phyloP scores from a whole-genome alignment of 306 rosid species.

The Lathyrus oleraceus region DNA sequence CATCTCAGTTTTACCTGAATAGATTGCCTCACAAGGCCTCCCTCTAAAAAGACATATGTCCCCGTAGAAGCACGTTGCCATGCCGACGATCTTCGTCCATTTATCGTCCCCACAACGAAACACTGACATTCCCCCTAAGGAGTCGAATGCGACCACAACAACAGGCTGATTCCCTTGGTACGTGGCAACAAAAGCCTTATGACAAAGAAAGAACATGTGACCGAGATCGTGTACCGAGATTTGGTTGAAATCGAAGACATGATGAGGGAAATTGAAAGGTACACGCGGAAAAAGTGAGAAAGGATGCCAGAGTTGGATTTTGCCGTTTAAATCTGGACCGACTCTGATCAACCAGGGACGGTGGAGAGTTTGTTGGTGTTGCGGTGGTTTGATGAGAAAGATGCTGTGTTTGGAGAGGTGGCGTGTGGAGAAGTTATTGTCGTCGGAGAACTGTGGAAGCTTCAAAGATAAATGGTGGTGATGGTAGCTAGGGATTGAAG shows the following conservation, averaged over 20 bases:
- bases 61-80: conserved; percentile 60
- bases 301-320: conserved; percentile 18
- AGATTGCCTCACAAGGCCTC: conserved; percentile 56
- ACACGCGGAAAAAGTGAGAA: background rate
- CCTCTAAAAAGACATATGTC: conserved; percentile 57
- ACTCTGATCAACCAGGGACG: conserved; percentile 35
- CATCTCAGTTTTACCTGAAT: conserved; percentile 54
- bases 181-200: background rate
- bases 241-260: conserved; percentile 35
- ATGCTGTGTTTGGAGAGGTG: conserved; percentile 21
- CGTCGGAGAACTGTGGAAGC: background rate
- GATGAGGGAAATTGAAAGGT: conserved; percentile 43
- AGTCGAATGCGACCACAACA: conserved; percentile 57
- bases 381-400: conserved; percentile 32
- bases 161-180: background rate
- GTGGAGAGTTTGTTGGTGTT: background rate
- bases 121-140: conserved; percentile 45
- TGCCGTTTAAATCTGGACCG: background rate
- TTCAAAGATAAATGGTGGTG: background rate
- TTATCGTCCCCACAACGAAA: conserved; percentile 51
- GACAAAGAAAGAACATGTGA: conserved; percentile 33
- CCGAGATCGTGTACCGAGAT: conserved; percentile 50
- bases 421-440: too few species aligned
- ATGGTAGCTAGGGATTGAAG: background rate
- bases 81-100: conserved; percentile 57